phyloP scores from a whole-genome alignment of 2,329 filamentous ascomycete species.

The Leptographium galeiforme region DNA sequence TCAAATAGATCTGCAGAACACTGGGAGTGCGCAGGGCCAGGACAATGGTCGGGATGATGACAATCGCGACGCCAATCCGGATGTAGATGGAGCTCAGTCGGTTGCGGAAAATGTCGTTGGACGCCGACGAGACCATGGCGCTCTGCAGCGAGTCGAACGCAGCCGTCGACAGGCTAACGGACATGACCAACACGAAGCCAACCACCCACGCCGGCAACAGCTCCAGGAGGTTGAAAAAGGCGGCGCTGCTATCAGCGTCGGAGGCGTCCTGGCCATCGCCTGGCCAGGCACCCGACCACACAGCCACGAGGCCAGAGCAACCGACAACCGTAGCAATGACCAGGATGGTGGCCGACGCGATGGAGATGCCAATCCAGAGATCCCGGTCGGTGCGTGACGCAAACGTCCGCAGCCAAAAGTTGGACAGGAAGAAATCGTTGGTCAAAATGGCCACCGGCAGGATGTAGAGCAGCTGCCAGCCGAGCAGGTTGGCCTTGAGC shows the following conservation, averaged over 20 bases:
- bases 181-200: conserved; percentile 69
- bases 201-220: conserved; percentile 69
- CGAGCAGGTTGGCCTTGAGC: conserved; percentile 55
- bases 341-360: conserved; percentile 52
- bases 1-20: conserved; percentile 70
- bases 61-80: conserved; percentile 51
- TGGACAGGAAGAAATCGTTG: conserved; percentile 78
- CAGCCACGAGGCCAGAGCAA: conserved; percentile 58
- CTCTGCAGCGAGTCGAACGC: conserved; percentile 72
- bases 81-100: conserved; percentile 63
- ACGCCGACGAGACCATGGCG: conserved; percentile 73
- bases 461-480: conserved; percentile 80
- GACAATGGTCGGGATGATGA: conserved; percentile 63
- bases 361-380: conserved; percentile 58
- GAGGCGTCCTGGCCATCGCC: conserved; percentile 48
- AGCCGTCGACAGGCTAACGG: conserved; percentile 60
- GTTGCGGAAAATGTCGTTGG: conserved; percentile 78
- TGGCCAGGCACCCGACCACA: conserved; percentile 62
- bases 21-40: conserved; percentile 61
- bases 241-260: conserved; percentile 45
- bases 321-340: conserved; percentile 63
- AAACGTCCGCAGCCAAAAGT: conserved; percentile 76
- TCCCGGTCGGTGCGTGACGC: conserved; percentile 68
- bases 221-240: conserved; percentile 63
- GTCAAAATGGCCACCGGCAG: conserved; percentile 68